Evolutionary conservation across 1,284 basidiomycete genomes (phyloP).

Genomic region (Pseudozyma sp.): DNA sequence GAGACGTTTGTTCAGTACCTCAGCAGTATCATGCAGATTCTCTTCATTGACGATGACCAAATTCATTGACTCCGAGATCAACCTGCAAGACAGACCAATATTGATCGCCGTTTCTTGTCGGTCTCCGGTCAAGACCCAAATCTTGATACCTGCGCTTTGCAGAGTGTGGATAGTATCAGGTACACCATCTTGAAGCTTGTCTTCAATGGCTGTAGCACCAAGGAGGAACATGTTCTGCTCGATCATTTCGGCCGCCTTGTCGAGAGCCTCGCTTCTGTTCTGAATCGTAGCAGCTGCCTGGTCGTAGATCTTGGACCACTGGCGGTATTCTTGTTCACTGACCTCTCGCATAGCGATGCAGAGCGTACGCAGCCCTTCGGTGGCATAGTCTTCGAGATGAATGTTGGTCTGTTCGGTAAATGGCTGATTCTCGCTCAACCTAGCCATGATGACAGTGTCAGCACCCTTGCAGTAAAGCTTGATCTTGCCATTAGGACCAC

Average conservation of each 20-base stretch:
- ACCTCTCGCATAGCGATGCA: slow-evolving; percentile 94
- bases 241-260: slow-evolving; percentile 93
- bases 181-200: slow-evolving; percentile 97
- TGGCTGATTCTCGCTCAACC: slow-evolving; percentile 73
- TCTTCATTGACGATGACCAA: slow-evolving; percentile 92
- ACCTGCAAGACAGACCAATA: slow-evolving; percentile 94
- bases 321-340: slow-evolving; percentile 86
- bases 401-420: slow-evolving; percentile 87
- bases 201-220: slow-evolving; percentile 97
- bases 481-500: slow-evolving; percentile 87
- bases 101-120: slow-evolving; percentile 99
- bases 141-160: slow-evolving; percentile 97
- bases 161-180: slow-evolving; percentile 97
- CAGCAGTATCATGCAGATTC: slow-evolving; percentile 81
- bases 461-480: slow-evolving; percentile 97
- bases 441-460: slow-evolving; percentile 83
- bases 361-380: slow-evolving; percentile 95
- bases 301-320: slow-evolving; percentile 89
- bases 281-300: slow-evolving; percentile 92
- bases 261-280: slow-evolving; percentile 90
- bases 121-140: slow-evolving; percentile 98
- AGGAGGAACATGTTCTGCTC: slow-evolving; percentile 92
- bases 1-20: slow-evolving; percentile 87
- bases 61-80: slow-evolving; percentile 99
- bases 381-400: slow-evolving; percentile 85